These are phyloP conservation scores for Trichoderma asperellum DNA, from an alignment of 2,329 filamentous ascomycete genomes.

Conservation along the genomic window DNA sequence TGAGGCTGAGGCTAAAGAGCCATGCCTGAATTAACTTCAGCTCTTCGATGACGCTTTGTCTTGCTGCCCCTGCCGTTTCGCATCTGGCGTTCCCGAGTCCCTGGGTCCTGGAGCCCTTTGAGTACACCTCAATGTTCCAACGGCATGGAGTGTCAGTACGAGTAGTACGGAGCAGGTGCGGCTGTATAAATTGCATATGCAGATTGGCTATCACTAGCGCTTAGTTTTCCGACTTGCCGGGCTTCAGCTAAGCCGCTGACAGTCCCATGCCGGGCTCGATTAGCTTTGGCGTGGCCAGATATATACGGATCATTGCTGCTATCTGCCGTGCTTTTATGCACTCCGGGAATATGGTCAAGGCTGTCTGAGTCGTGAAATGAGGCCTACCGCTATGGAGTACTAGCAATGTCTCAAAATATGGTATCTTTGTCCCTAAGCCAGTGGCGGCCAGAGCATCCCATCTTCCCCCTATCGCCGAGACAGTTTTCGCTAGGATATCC, in stretches of 20 bases:
- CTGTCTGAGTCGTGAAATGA: constrained; percentile 1
- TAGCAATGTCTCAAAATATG: neutral
- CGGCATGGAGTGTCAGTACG: neutral
- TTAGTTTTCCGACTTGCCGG: constrained; percentile 21
- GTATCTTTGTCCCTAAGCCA: neutral
- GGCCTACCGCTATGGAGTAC: neutral
- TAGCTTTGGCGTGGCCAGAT: constrained; percentile 5
- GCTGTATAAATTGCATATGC: constrained; percentile 21
- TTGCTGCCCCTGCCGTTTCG: constrained; percentile 14
- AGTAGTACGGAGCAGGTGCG: neutral
- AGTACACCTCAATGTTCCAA: constrained; percentile 11
- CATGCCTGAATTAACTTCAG: constrained; percentile 9
- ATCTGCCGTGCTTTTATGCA: neutral
- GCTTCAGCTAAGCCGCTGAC: constrained; percentile 24
- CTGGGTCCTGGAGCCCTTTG: constrained; percentile 11
- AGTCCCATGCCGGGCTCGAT: constrained; percentile 12
- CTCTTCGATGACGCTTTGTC: constrained; percentile 9
- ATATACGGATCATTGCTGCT: neutral
- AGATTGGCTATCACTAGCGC: constrained; percentile 24
- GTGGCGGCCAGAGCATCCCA: neutral
- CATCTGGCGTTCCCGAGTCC: constrained; percentile 16
- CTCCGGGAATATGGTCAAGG: neutral
- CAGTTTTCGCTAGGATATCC: constrained; percentile 1
- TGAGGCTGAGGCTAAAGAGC: constrained; percentile 17
- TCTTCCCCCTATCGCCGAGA: neutral